These are phyloP conservation scores for Solanum peruvianum DNA, from an alignment of 257 asterid species.

Conservation along the genomic window DNA sequence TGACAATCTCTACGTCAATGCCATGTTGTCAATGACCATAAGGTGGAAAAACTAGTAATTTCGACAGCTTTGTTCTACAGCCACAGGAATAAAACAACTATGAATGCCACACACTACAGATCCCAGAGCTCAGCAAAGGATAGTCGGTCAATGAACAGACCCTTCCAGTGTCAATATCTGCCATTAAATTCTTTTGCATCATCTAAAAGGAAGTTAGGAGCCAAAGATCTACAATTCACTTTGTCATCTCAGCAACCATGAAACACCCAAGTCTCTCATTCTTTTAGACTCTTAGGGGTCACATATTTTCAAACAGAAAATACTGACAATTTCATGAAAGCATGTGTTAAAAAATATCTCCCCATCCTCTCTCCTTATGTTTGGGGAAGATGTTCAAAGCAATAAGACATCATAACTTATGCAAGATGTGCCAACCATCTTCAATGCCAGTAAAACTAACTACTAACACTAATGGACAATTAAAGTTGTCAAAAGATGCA, in stretches of 20 bases:
- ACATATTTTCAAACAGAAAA: background rate
- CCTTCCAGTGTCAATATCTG: background rate
- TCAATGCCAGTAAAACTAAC: background rate
- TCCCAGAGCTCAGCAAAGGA: background rate
- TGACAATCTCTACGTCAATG: background rate
- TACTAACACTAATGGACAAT: background rate
- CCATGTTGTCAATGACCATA: background rate
- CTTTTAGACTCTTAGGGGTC: background rate
- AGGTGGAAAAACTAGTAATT: background rate
- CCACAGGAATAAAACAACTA: background rate
- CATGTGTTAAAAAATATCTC: background rate
- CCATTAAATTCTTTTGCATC: background rate
- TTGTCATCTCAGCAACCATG: background rate
- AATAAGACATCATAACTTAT: background rate
- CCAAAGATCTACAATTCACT: background rate
- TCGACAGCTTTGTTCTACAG: background rate
- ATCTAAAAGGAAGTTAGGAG: background rate
- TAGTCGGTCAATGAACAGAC: background rate
- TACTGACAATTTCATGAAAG: background rate
- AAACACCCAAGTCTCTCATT: background rate
- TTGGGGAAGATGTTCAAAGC: background rate
- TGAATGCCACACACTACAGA: background rate
- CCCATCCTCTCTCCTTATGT: background rate
- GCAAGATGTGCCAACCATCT: background rate
- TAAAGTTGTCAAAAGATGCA: background rate